These are phyloP conservation scores for Atkinsonella hypoxylon DNA, from an alignment of 2,329 filamentous ascomycete genomes.

Conservation along the genomic window DNA sequence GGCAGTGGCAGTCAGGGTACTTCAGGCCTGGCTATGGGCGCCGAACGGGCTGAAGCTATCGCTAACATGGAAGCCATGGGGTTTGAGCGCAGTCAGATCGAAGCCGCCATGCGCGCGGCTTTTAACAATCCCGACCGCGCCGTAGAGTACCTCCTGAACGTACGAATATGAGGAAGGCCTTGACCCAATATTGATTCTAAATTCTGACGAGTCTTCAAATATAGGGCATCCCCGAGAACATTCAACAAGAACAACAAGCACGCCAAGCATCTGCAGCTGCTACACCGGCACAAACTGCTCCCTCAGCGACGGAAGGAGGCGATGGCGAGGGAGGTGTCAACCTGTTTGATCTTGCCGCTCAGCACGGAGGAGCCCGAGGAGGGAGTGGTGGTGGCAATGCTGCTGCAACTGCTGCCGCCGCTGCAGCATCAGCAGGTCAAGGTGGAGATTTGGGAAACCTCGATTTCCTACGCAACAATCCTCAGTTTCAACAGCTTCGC, in stretches of 20 bases:
- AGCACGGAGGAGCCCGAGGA: conserved; percentile 42
- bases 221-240: conserved; percentile 81
- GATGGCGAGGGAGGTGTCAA: conserved; percentile 65
- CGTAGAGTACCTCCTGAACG: conserved; percentile 86
- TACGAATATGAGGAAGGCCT: conserved; percentile 31
- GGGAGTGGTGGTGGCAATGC: conserved; percentile 29
- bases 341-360: conserved; percentile 84
- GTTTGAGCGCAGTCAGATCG: conserved; percentile 78
- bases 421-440: conserved; percentile 34
- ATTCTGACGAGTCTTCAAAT: neutral
- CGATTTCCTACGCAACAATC: conserved; percentile 88
- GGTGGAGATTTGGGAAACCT: conserved; percentile 59
- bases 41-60: conserved; percentile 70
- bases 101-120: conserved; percentile 87
- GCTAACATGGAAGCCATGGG: conserved; percentile 97
- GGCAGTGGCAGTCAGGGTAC: conserved; percentile 37
- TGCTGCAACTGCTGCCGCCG: conserved; percentile 33
- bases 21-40: conserved; percentile 75
- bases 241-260: conserved; percentile 57
- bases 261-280: conserved; percentile 30
- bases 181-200: neutral
- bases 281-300: conserved; percentile 16
- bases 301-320: conserved; percentile 25
- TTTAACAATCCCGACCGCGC: conserved; percentile 96
- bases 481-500: conserved; percentile 94